Percentiles rank a stretch among this genome's conserved stretches.
Evolutionary conservation across 2,329 filamentous ascomycete genomes (phyloP).

Genomic region (Cladosporium sp.): DNA sequence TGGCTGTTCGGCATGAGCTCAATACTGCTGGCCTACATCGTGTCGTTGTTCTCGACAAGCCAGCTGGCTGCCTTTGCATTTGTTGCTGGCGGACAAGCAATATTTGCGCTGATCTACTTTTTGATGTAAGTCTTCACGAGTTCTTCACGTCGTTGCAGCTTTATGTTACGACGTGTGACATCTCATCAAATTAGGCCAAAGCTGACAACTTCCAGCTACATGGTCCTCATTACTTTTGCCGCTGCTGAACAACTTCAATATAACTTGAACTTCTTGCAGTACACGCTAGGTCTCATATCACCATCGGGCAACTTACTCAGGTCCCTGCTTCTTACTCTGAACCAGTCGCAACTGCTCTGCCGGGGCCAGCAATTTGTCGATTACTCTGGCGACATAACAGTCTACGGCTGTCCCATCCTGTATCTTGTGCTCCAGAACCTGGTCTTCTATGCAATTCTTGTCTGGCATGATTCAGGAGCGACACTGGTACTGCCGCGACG

Average conservation of each 20-base stretch:
- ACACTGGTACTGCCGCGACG: slow-evolving; percentile 17
- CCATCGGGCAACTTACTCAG: slow-evolving; percentile 78
- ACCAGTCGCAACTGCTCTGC: slow-evolving; percentile 81
- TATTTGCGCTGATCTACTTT: slow-evolving; percentile 50
- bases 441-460: slow-evolving; percentile 67
- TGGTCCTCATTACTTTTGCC: slow-evolving; percentile 63
- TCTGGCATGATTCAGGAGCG: slow-evolving; percentile 68
- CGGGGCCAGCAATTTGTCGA: slow-evolving; percentile 49
- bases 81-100: slow-evolving; percentile 72
- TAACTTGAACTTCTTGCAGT: slow-evolving; percentile 70
- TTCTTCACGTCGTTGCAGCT: too few species aligned
- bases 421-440: slow-evolving; percentile 75
- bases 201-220: slow-evolving; percentile 5
- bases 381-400: slow-evolving; percentile 67
- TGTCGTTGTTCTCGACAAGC: slow-evolving; percentile 73
- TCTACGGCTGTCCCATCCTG: slow-evolving; percentile 79
- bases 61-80: slow-evolving; percentile 84
- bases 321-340: slow-evolving; percentile 74
- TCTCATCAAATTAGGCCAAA: slow-evolving; percentile 15
- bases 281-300: slow-evolving; percentile 69
- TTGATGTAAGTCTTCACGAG: slow-evolving; percentile 38
- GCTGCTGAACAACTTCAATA: slow-evolving; percentile 68
- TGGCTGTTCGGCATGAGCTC: slow-evolving; percentile 78
- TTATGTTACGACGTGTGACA: too few species aligned
- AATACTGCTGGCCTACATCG: slow-evolving; percentile 71